Conservation (phyloP, 2,329 filamentous ascomycete species). For the Sporothrix dimorphospora region DNA sequence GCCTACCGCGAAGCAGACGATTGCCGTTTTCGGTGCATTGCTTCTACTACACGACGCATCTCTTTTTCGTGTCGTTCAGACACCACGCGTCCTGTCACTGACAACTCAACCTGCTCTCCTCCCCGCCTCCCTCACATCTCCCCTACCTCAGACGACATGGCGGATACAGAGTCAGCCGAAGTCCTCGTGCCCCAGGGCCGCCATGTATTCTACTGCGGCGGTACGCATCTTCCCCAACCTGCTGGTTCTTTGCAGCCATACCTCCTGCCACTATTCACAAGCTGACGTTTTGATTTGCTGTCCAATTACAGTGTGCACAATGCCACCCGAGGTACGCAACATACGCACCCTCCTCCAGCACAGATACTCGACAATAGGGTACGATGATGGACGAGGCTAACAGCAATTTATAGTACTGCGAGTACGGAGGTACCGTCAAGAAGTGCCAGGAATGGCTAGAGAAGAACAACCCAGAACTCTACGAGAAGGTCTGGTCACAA, state of each 20-base stretch:
- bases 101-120: not conserved
- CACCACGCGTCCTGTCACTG: not conserved
- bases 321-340: conserved; percentile 64
- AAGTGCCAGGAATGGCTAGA: conserved; percentile 98
- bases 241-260: too few relatives aligned
- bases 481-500: conserved; percentile 80
- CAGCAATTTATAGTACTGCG: conserved; percentile 75
- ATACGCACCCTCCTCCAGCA: not conserved
- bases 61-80: not conserved
- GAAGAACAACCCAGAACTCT: conserved; percentile 72
- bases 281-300: conserved; percentile 24
- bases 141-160: conserved; percentile 48
- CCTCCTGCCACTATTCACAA: not conserved
- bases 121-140: not conserved
- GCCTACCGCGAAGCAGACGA: not conserved
- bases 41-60: not conserved
- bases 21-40: conserved; percentile 6
- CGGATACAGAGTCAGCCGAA: conserved; percentile 56
- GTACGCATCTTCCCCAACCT: conserved; percentile 46
- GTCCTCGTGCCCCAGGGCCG: conserved; percentile 54
- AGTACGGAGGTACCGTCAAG: conserved; percentile 93
- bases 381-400: not conserved
- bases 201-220: conserved; percentile 60
- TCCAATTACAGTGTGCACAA: conserved; percentile 59
- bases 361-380: too few relatives aligned